Evolutionary conservation across 495 filamentous ascomycete species (phyloP).

Genomic region (Cenococcum geophilum): DNA sequence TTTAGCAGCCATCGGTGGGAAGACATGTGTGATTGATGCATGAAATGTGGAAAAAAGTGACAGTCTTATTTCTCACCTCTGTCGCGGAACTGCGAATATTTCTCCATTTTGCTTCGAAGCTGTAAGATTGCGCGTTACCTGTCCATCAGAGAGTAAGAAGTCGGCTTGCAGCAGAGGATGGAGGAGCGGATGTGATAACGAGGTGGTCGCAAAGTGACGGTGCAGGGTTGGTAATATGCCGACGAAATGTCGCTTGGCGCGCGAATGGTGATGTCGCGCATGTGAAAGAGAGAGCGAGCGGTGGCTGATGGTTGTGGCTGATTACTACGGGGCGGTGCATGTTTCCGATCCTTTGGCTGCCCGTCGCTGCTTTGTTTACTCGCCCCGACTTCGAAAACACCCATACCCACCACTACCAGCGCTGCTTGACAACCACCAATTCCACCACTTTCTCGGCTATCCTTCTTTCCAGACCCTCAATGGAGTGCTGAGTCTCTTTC

Average conservation of each 20-base stretch:
- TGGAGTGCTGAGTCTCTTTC: neutral
- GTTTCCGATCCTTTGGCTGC: too few relatives aligned
- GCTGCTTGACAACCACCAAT: neutral
- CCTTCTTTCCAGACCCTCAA: neutral
- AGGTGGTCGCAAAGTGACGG: neutral
- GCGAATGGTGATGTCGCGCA: too few relatives aligned
- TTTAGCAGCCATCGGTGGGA: conserved; percentile 11
- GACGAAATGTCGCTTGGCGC: too few relatives aligned
- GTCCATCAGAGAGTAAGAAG: conserved; percentile 17
- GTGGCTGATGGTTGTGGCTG: too few relatives aligned
- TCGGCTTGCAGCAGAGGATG: neutral
- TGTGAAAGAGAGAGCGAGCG: too few relatives aligned
- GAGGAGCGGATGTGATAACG: neutral
- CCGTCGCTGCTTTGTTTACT: too few relatives aligned
- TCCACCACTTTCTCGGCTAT: neutral
- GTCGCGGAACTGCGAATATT: conserved; percentile 93
- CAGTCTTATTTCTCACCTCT: conserved; percentile 54
- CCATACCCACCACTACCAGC: neutral
- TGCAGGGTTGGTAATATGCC: too few relatives aligned
- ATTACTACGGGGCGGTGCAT: too few relatives aligned
- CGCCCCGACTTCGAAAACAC: too few relatives aligned
- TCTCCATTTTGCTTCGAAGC: conserved; percentile 65
- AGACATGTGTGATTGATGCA: conserved; percentile 3
- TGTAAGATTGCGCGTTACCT: conserved; percentile 6
- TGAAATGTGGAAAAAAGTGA: conserved; percentile 4